Percentiles rank a stretch among this genome's conserved stretches.
Conservation (phyloP, 805 yeast species). For the Zygosaccharomyces gambellarensis region DNA sequence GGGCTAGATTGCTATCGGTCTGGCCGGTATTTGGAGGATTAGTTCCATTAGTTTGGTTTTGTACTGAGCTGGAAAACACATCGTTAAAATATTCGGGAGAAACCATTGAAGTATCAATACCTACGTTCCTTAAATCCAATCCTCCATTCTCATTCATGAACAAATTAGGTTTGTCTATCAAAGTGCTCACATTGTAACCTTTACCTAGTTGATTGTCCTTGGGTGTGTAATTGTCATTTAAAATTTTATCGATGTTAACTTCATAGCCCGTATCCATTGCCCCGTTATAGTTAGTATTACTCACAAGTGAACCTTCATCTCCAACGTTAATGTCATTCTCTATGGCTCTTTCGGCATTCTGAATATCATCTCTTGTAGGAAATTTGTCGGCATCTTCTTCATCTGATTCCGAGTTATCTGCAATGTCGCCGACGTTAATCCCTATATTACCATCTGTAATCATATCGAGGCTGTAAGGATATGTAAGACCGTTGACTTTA, state of each 20-base stretch:
- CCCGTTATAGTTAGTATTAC: background rate
- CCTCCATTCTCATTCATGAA: slow-evolving; percentile 20
- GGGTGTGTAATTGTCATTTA: slow-evolving; percentile 7
- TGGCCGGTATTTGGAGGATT: slow-evolving; percentile 1
- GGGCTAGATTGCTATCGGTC: background rate
- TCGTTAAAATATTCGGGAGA: slow-evolving; percentile 25
- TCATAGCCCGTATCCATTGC: slow-evolving; percentile 10
- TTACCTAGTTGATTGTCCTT: slow-evolving; percentile 6
- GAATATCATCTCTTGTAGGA: background rate
- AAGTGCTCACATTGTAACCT: slow-evolving; percentile 25
- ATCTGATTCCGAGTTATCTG: slow-evolving; percentile 10
- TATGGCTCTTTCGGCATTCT: background rate
- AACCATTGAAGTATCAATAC: slow-evolving; percentile 18
- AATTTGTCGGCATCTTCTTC: slow-evolving; percentile 3
- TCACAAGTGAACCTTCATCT: background rate
- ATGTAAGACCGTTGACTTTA: background rate
- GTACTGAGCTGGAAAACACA: slow-evolving; percentile 16
- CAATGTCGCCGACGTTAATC: slow-evolving; percentile 8
- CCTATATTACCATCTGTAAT: slow-evolving; percentile 12
- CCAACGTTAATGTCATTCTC: slow-evolving; percentile 3
- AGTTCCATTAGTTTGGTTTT: background rate
- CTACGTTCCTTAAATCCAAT: slow-evolving; percentile 15
- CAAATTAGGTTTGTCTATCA: slow-evolving; percentile 30
- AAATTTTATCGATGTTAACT: slow-evolving; percentile 12
- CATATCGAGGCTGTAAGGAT: slow-evolving; percentile 11